Evolutionary conservation across 2,329 filamentous ascomycete genomes (phyloP).

Genomic region (Uncinocarpus reesii): DNA sequence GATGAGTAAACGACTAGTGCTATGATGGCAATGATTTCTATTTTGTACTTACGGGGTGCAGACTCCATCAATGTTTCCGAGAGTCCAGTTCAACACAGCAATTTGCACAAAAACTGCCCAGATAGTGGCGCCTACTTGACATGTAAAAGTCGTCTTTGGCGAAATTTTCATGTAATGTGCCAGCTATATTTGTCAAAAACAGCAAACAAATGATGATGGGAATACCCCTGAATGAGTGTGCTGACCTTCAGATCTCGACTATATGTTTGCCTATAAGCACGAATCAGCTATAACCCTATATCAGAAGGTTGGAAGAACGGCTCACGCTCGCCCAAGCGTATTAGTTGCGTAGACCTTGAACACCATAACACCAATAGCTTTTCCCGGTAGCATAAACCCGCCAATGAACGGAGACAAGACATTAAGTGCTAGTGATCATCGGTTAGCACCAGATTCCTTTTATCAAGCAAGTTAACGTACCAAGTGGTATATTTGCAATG

Average conservation of each 20-base stretch:
- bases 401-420: slow-evolving; percentile 21
- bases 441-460: neutral
- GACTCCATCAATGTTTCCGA: slow-evolving; percentile 35
- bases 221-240: neutral
- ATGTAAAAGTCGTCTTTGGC: slow-evolving; percentile 40
- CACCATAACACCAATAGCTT: slow-evolving; percentile 22
- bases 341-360: slow-evolving; percentile 24
- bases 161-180: slow-evolving; percentile 28
- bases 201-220: neutral
- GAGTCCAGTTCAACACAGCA: slow-evolving; percentile 38
- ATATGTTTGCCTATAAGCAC: slow-evolving; percentile 13
- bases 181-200: slow-evolving; percentile 13
- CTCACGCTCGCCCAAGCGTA: slow-evolving; percentile 22
- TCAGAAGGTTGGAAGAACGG: neutral
- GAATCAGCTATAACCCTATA: neutral
- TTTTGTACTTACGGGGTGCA: slow-evolving; percentile 32
- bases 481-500: slow-evolving; percentile 20
- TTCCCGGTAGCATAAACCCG: slow-evolving; percentile 23
- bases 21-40: too few relatives aligned
- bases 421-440: slow-evolving; percentile 18
- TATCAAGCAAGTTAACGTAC: slow-evolving; percentile 6
- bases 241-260: slow-evolving; percentile 11
- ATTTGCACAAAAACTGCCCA: slow-evolving; percentile 39
- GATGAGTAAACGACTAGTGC: neutral
- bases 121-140: slow-evolving; percentile 40